Conservation (phyloP, 1,139 yeast genomes). For the Yamadazyma triangularis region DNA sequence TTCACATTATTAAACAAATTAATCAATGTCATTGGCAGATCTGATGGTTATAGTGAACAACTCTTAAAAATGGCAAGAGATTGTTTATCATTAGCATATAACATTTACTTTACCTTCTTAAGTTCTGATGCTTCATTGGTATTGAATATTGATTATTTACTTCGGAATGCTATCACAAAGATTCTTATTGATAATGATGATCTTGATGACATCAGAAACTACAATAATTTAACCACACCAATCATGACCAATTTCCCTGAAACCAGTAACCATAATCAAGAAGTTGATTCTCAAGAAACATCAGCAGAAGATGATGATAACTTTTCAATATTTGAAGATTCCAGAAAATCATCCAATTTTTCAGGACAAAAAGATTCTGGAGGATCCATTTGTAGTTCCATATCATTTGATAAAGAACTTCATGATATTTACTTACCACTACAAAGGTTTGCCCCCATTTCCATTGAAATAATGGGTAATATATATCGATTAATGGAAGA, state of each 20-base stretch:
- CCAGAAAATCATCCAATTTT: not conserved
- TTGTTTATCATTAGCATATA: slow-evolving; percentile 55
- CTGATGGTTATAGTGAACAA: slow-evolving; percentile 19
- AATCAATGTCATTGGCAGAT: slow-evolving; percentile 10
- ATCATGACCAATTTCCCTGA: not conserved
- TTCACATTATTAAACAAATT: slow-evolving; percentile 14
- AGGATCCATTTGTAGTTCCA: not conserved
- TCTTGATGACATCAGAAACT: slow-evolving; percentile 1
- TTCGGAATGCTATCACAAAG: slow-evolving; percentile 46
- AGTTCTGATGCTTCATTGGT: slow-evolving; percentile 68
- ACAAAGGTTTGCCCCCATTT: slow-evolving; percentile 40
- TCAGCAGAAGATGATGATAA: not conserved
- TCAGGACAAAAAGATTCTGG: too few relatives aligned
- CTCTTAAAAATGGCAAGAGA: slow-evolving; percentile 42
- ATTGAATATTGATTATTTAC: slow-evolving; percentile 61
- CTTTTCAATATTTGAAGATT: not conserved
- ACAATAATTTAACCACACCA: slow-evolving; percentile 5
- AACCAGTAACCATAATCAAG: too few relatives aligned
- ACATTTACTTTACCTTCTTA: slow-evolving; percentile 63
- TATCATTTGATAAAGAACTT: not conserved
- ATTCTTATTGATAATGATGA: slow-evolving; percentile 29
- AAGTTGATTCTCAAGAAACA: not conserved
- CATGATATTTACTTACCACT: slow-evolving; percentile 42
- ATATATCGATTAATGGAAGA: slow-evolving; percentile 61
- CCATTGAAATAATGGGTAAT: slow-evolving; percentile 21